Evolutionary conservation across 495 filamentous ascomycete genomes (phyloP).

Genomic region (Sabuloglossum arenarium): DNA sequence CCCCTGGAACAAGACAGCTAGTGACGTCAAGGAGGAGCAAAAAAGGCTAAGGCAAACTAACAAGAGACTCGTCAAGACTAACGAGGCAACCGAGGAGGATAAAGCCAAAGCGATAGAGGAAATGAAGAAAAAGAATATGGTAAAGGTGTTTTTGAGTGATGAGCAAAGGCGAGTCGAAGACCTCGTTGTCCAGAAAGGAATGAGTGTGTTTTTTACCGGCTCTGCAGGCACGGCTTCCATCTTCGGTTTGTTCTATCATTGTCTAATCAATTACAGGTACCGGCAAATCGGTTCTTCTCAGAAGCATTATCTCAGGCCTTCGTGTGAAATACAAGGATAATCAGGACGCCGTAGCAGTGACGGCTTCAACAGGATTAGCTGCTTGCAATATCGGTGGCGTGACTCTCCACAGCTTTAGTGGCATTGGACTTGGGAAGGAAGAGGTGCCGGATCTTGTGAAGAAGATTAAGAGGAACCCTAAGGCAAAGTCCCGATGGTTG

Average conservation of each 20-base stretch:
- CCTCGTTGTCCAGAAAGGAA: slow-evolving; percentile 48
- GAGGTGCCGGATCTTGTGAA: slow-evolving; percentile 59
- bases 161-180: slow-evolving; percentile 74
- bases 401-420: slow-evolving; percentile 87
- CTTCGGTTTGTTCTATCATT: neutral
- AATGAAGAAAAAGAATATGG: slow-evolving; percentile 22
- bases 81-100: slow-evolving; percentile 12
- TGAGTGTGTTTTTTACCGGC: slow-evolving; percentile 95
- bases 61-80: slow-evolving; percentile 33
- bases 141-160: slow-evolving; percentile 51
- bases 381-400: slow-evolving; percentile 94
- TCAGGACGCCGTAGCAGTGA: slow-evolving; percentile 70
- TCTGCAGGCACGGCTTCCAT: slow-evolving; percentile 43
- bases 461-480: slow-evolving; percentile 77
- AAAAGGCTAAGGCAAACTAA: slow-evolving; percentile 45
- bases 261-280: slow-evolving; percentile 24
- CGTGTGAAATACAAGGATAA: slow-evolving; percentile 53
- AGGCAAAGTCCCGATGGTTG: slow-evolving; percentile 75
- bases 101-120: slow-evolving; percentile 14
- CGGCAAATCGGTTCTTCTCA: slow-evolving; percentile 88
- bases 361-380: slow-evolving; percentile 85
- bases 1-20: slow-evolving; percentile 64
- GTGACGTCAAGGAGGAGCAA: slow-evolving; percentile 63
- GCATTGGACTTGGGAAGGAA: slow-evolving; percentile 91
- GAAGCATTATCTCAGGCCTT: slow-evolving; percentile 65